phyloP scores from a whole-genome alignment of 257 asterid species.

The Solanum tarijense region DNA sequence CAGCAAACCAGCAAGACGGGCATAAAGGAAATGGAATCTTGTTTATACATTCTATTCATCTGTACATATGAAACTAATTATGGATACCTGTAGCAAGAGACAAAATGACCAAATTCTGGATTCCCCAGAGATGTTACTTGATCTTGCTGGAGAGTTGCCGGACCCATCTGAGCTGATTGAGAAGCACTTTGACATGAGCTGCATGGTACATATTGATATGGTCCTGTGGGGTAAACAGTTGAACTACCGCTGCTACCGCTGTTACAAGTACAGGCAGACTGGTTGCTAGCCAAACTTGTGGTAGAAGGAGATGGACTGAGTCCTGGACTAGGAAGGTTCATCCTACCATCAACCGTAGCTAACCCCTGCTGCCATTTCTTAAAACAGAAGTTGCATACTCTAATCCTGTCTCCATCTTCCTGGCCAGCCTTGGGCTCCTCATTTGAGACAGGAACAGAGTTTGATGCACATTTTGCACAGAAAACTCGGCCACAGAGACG shows the following conservation, averaged over 20 bases:
- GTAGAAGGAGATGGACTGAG: slow-evolving; percentile 53
- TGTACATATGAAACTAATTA: neutral
- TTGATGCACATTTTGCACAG: slow-evolving; percentile 80
- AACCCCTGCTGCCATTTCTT: slow-evolving; percentile 65
- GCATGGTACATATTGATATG: slow-evolving; percentile 60
- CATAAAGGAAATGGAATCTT: neutral
- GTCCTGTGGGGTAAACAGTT: slow-evolving; percentile 45
- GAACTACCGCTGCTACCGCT: slow-evolving; percentile 65
- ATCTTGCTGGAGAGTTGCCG: slow-evolving; percentile 21
- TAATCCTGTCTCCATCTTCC: slow-evolving; percentile 65
- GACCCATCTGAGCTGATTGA: slow-evolving; percentile 34
- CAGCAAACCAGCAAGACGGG: neutral
- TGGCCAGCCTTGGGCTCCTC: slow-evolving; percentile 15
- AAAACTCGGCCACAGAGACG: slow-evolving; percentile 83
- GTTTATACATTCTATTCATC: neutral
- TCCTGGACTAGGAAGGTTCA: slow-evolving; percentile 35
- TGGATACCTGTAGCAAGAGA: slow-evolving; percentile 58
- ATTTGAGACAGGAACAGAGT: slow-evolving; percentile 50
- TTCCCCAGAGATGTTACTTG: slow-evolving; percentile 23
- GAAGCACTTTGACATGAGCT: slow-evolving; percentile 27
- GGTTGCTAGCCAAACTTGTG: slow-evolving; percentile 68
- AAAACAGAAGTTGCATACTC: slow-evolving; percentile 79
- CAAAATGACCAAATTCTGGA: slow-evolving; percentile 28
- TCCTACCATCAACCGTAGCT: slow-evolving; percentile 48
- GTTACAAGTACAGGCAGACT: slow-evolving; percentile 67